Evolutionary conservation across 1,284 basidiomycete genomes (phyloP).

Genomic region (Fomitopsis pinicola): DNA sequence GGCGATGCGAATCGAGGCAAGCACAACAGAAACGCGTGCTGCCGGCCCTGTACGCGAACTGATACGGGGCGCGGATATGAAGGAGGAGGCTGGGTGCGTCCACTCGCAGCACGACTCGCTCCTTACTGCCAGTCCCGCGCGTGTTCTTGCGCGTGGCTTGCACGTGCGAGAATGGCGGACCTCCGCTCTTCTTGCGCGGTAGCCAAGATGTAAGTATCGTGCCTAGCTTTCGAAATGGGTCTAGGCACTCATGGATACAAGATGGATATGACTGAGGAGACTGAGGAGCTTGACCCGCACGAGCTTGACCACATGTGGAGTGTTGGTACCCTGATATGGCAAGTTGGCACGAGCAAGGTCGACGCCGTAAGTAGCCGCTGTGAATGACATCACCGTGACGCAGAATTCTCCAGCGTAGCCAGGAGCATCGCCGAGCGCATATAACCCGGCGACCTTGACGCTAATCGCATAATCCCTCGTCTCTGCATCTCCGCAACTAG

Average conservation of each 20-base stretch:
- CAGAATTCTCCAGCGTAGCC: not conserved
- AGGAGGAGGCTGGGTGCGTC: not conserved
- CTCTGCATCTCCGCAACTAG: not conserved
- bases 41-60: not conserved
- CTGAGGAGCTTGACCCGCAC: not conserved
- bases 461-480: no score
- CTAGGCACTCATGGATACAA: no score
- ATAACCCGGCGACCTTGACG: not conserved
- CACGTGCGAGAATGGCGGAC: not conserved
- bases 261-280: no score
- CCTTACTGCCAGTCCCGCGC: not conserved
- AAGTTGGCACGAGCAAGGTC: not conserved
- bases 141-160: not conserved
- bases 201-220: no score
- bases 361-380: not conserved
- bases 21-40: not conserved
- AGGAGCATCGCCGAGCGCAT: not conserved
- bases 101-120: not conserved
- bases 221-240: no score
- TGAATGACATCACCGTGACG: not conserved
- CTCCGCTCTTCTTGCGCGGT: no score
- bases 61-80: not conserved
- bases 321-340: not conserved
- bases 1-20: not conserved
- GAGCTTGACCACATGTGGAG: not conserved